Evolutionary conservation across 23 red algal genomes (phyloP), one percentile per base, ranked within the genome.

Genomic region (Gracilaria vermiculophylla): DNA sequence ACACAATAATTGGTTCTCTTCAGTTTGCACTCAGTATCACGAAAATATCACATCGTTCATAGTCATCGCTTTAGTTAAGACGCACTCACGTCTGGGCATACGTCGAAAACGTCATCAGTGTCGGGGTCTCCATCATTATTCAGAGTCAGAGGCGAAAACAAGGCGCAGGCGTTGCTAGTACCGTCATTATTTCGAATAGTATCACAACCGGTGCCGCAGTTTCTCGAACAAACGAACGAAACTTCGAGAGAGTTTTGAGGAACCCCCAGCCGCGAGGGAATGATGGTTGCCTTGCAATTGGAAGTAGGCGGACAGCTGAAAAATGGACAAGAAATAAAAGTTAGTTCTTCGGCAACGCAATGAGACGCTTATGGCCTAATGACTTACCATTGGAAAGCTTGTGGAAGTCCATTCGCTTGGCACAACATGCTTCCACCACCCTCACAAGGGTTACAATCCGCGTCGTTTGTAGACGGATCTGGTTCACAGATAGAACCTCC

Each of bases 111-210:
- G 19, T 73, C 67, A 27, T 73, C 67, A 7, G 67, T 73, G 67
- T 73, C 67, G 10, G 67, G 67, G 36, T 73, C 67, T 5, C 67
- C 33, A 33, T 73, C 67, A 73, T 40, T 37, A 21, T 40, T 73
- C 67, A 73, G 36, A 20, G 20, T 5, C 67, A 32, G 41, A 5
- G 67, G 9, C n/a, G 67, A 12, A 37, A 73, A 73, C 23, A 73
- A 33, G 19, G 67, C 5, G 36, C 67, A 73, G 19, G 67, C 67
- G 32, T 73, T 73, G n/a, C 67, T 73, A 5, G 5, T 20, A 5
- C 67, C 67, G 32, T 40, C 35, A 73, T 5, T 20, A 15, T 40
- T 43, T 33, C 41, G 6, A 15, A 43, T 47, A 21, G 10, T 27
- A 73, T 28, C 33, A 47, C 67, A 73, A 21, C 10, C 15, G 35